A percentile compares a stretch with the other conserved stretches of the same genome.
Evolutionary conservation across 805 yeast species (phyloP).

Genomic region (Candida tallmaniae): DNA sequence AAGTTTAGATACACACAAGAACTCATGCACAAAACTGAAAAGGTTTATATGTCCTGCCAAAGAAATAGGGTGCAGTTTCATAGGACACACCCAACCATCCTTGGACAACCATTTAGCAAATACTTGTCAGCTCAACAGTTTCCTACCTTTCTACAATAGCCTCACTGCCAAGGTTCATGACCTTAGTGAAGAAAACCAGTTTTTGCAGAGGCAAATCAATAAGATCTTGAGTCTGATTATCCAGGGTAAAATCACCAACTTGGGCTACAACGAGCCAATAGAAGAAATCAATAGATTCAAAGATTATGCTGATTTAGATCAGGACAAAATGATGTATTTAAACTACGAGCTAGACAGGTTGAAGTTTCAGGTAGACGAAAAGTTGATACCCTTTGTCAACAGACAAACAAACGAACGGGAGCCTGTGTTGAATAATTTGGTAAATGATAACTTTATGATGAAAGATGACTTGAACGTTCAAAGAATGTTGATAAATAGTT

Average conservation of each 20-base stretch:
- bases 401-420: constrained; percentile 23
- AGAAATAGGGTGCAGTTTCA: constrained; percentile 49
- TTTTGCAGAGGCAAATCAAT: constrained; percentile 41
- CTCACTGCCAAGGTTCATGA: constrained; percentile 21
- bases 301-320: constrained; percentile 16
- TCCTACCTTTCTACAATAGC: constrained; percentile 23
- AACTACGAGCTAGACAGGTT: constrained; percentile 42
- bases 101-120: constrained; percentile 31
- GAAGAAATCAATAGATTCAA: constrained; percentile 39
- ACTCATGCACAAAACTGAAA: constrained; percentile 36
- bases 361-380: constrained; percentile 38
- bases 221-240: constrained; percentile 42
- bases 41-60: constrained; percentile 44
- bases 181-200: constrained; percentile 32
- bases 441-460: constrained; percentile 35
- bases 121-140: constrained; percentile 26
- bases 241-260: constrained; percentile 47
- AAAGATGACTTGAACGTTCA: constrained; percentile 47
- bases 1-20: constrained; percentile 35
- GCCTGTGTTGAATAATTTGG: constrained; percentile 25
- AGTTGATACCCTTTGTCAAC: constrained; percentile 29
- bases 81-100: constrained; percentile 30
- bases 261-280: constrained; percentile 43
- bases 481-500: constrained; percentile 38
- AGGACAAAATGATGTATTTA: constrained; percentile 27